Conservation (phyloP, 1,139 yeast species). For the Torulaspora globosa region DNA sequence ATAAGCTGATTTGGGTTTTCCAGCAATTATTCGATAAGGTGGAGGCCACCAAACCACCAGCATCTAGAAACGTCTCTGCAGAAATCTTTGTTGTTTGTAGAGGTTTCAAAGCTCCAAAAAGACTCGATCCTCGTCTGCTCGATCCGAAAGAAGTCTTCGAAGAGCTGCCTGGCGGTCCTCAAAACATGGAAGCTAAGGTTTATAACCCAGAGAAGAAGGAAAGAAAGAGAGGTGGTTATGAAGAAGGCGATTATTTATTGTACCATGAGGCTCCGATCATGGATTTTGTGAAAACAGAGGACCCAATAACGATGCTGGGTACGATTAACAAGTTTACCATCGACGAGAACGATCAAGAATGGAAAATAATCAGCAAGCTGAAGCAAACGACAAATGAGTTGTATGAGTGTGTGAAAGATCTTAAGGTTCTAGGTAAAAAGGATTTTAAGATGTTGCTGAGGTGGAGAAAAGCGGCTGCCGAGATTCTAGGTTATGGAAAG, state of each 20-base stretch:
- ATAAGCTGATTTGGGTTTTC: slow-evolving; percentile 95
- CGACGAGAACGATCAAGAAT: slow-evolving; percentile 62
- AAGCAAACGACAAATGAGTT: slow-evolving; percentile 76
- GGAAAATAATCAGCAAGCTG: slow-evolving; percentile 66
- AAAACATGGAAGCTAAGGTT: slow-evolving; percentile 86
- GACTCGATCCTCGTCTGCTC: slow-evolving; percentile 83
- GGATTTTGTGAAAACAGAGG: slow-evolving; percentile 77
- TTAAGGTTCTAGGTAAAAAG: slow-evolving; percentile 88
- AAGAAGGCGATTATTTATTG: slow-evolving; percentile 81
- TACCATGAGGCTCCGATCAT: slow-evolving; percentile 69
- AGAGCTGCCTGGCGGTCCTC: slow-evolving; percentile 72
- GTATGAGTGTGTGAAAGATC: slow-evolving; percentile 78
- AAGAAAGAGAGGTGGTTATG: slow-evolving; percentile 95
- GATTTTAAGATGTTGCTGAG: slow-evolving; percentile 80
- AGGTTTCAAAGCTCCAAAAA: slow-evolving; percentile 94
- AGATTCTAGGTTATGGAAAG: slow-evolving; percentile 65
- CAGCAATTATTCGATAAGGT: slow-evolving; percentile 93
- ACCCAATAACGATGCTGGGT: slow-evolving; percentile 82
- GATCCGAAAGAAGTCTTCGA: slow-evolving; percentile 94
- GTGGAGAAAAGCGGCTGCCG: slow-evolving; percentile 88
- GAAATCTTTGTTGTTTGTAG: slow-evolving; percentile 97
- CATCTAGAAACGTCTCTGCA: slow-evolving; percentile 97
- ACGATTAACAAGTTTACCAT: slow-evolving; percentile 58
- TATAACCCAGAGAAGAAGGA: slow-evolving; percentile 89
- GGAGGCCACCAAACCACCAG: slow-evolving; percentile 98